Conservation (phyloP, 1,284 basidiomycete genomes). For the Meira nashicola region DNA sequence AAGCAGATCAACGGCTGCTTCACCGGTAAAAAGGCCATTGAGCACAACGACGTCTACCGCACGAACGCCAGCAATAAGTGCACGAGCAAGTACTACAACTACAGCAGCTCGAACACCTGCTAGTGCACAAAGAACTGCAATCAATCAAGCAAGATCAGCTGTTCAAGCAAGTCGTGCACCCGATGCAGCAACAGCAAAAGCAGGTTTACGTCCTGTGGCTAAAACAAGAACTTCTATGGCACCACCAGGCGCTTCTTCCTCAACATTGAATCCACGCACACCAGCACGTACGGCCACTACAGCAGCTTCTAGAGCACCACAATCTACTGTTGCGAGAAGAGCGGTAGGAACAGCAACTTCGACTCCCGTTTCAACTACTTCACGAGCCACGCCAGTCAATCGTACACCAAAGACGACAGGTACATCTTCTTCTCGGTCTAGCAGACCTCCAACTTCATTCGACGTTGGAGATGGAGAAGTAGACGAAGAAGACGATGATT, state of each 20-base stretch:
- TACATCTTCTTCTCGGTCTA: background rate
- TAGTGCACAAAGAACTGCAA: background rate
- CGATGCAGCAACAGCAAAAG: slow-evolving; percentile 22
- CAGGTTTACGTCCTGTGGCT: slow-evolving; percentile 33
- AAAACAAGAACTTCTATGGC: slow-evolving; percentile 32
- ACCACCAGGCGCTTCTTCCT: slow-evolving; percentile 17
- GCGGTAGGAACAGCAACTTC: background rate
- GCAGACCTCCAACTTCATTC: background rate
- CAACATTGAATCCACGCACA: slow-evolving; percentile 20
- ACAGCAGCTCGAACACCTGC: background rate
- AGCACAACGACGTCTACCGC: slow-evolving; percentile 10
- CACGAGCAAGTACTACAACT: background rate
- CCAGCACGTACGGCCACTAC: slow-evolving; percentile 9
- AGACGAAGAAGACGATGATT: slow-evolving; percentile 13
- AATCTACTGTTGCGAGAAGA: background rate
- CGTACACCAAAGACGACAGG: background rate
- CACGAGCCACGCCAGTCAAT: background rate
- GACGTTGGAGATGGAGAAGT: background rate
- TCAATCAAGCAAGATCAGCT: slow-evolving; percentile 2
- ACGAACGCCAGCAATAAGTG: background rate
- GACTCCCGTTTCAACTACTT: background rate
- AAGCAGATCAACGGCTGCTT: slow-evolving; percentile 18
- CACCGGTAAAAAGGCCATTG: background rate
- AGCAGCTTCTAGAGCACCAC: background rate
- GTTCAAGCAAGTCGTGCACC: slow-evolving; percentile 5